A percentile compares a stretch with the other conserved stretches of the same genome.
phyloP scores from a whole-genome alignment of 306 rosid genomes.

The Corylus avellana region DNA sequence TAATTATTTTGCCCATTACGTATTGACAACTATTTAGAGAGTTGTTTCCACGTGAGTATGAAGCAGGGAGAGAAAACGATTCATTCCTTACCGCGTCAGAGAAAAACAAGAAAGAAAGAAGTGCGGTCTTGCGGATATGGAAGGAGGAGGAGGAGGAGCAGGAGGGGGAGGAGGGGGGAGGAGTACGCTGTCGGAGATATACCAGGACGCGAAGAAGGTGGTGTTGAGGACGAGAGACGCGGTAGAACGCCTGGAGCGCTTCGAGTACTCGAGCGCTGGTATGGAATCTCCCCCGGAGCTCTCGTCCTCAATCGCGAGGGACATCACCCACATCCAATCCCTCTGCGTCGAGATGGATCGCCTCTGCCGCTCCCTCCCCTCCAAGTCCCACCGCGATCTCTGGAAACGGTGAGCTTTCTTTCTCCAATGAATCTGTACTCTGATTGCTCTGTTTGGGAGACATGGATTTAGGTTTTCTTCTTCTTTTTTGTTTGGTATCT shows the following conservation, averaged over 20 bases:
- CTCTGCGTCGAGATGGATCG: conserved; percentile 83
- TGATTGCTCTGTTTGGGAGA: neutral
- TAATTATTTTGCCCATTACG: too few species aligned
- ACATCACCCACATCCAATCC: conserved; percentile 74
- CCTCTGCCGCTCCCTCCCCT: conserved; percentile 67
- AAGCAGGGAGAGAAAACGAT: too few species aligned
- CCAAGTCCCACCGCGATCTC: conserved; percentile 84
- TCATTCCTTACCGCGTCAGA: too few species aligned
- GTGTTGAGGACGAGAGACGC: conserved; percentile 54
- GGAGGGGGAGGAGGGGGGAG: conserved; percentile 30
- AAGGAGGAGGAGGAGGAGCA: neutral
- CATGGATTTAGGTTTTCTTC: neutral
- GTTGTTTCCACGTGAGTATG: too few species aligned
- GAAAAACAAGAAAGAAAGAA: too few species aligned
- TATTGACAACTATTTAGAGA: too few species aligned
- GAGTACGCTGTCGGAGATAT: conserved; percentile 74
- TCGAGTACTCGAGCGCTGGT: conserved; percentile 50
- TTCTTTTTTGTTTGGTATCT: neutral
- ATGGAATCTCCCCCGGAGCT: conserved; percentile 65
- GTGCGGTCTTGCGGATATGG: neutral
- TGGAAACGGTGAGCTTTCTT: conserved; percentile 63
- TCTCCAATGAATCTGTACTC: neutral
- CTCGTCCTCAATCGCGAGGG: conserved; percentile 52
- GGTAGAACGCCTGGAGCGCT: conserved; percentile 73
- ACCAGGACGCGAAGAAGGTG: conserved; percentile 71